These are phyloP conservation scores for Chimonanthus praecox DNA, from an alignment of 164 flowering plant genomes.

Conservation along the genomic window DNA sequence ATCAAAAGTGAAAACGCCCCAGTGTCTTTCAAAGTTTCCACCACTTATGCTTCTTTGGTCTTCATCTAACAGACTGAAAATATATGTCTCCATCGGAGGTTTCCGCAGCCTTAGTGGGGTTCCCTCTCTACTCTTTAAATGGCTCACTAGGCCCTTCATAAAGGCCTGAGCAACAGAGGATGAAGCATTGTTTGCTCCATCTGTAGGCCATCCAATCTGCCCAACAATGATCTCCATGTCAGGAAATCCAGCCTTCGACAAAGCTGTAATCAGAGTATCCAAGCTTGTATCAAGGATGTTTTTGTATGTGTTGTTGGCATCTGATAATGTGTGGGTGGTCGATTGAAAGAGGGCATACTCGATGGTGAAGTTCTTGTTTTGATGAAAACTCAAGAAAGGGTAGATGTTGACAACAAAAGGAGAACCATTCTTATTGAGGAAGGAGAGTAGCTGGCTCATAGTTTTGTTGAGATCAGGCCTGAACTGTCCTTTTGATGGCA, in stretches of 20 bases:
- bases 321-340: conserved; percentile 45
- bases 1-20: conserved; percentile 90
- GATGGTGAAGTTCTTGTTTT: conserved; percentile 61
- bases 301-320: conserved; percentile 49
- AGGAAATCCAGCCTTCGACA: conserved; percentile 56
- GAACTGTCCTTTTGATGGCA: conserved; percentile 70
- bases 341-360: conserved; percentile 55
- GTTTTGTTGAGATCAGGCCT: conserved; percentile 77
- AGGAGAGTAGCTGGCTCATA: conserved; percentile 67
- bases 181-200: conserved; percentile 71
- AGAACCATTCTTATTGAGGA: conserved; percentile 56
- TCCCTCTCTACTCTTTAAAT: conserved; percentile 54
- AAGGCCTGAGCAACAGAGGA: conserved; percentile 54
- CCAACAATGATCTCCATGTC: conserved; percentile 54
- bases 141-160: conserved; percentile 55
- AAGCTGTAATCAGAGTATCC: conserved; percentile 57
- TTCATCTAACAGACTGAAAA: conserved; percentile 72
- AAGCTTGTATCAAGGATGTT: conserved; percentile 66
- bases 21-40: conserved; percentile 76
- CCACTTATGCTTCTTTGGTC: conserved; percentile 48
- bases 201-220: conserved; percentile 93
- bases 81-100: conserved; percentile 53
- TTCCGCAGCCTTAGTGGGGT: conserved; percentile 60
- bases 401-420: conserved; percentile 72
- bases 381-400: conserved; percentile 55